Percentiles rank a stretch among this genome's conserved stretches.
These are phyloP conservation scores for Paramecium biaurelia DNA, from an alignment of 73 alveolate species.

Conservation along the genomic window DNA sequence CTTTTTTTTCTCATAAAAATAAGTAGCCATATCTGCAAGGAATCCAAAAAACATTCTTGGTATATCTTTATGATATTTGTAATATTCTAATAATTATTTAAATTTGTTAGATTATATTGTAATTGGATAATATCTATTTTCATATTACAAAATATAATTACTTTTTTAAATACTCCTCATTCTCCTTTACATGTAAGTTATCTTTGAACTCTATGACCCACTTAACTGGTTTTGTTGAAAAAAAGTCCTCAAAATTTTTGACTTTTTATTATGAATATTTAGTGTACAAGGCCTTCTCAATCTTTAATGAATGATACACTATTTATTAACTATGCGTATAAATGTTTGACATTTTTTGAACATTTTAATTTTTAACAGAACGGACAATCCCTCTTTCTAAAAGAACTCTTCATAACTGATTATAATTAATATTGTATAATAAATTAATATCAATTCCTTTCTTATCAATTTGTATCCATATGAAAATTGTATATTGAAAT, in stretches of 20 bases:
- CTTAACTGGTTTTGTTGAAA: neutral
- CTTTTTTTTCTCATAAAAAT: conserved; percentile 40
- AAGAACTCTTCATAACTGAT: neutral
- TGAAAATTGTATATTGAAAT: neutral
- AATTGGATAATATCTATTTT: conserved; percentile 19
- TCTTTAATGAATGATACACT: conserved; percentile 12
- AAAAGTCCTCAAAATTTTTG: conserved; percentile 23
- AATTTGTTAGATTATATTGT: neutral
- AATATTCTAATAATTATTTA: conserved; percentile 46
- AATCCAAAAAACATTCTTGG: conserved; percentile 61
- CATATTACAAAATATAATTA: neutral
- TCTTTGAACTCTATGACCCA: conserved; percentile 56
- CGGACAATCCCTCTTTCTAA: conserved; percentile 16
- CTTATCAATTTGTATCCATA: neutral
- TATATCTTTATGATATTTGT: conserved; percentile 62
- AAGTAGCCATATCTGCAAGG: conserved; percentile 36
- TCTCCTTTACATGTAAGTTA: neutral
- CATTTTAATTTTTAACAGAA: neutral
- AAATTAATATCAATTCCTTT: neutral
- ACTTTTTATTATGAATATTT: conserved; percentile 38
- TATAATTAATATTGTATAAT: neutral
- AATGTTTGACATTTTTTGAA: neutral
- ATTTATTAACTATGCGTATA: neutral
- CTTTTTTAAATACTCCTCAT: conserved; percentile 62
- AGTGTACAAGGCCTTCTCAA: conserved; percentile 55